Evolutionary conservation across 2,329 filamentous ascomycete species (phyloP), one percentile per base, ranked within the genome.

Genomic region (Lomentospora prolificans): DNA sequence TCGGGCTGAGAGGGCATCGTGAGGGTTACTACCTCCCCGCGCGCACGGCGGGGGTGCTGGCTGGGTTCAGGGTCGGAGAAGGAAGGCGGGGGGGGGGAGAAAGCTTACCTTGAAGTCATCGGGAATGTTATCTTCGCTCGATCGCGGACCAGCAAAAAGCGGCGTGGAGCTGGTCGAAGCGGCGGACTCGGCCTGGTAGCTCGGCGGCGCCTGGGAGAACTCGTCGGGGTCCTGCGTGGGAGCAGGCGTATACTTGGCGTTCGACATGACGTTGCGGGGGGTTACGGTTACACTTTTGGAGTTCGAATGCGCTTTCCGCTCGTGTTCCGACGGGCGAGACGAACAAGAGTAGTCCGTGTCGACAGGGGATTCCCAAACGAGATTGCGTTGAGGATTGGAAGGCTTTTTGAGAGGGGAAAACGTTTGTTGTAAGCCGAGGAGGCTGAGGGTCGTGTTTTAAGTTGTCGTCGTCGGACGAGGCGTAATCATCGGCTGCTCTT

Each of bases 101-200:
- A 9, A 3, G 12, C 62, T 3, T 63, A 89, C 86, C 80, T 96
- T 97, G 83, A 97, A 97, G 72, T 97, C 92, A 75, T 97, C 92
- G 1, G 92, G 92, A 48, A 97, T 69, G 66, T 96, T 95, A 72
- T 96, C 92, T 67, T 91, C 84, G 70, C 91, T 91, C 67, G 78
- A 80, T 64, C 91, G 84, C 48, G 79, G 82, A 51, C 83, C 86
- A 59, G 79, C 79, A 57, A 88, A 80, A 41, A 87, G 77, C 22
- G 80, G 74, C 10, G 73, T 72, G 64, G 77, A 76, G 58, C 78
- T 71, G 25, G 80, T 75, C 36, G 82, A 78, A 58, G 81, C 79
- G 55, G 65, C 65, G 52, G 66, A 66, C 48, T 64, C 66, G 54
- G 72, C 67, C 62, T 76, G 75, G 75, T 96, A 96, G 58, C 88